These are phyloP conservation scores for Talaromyces islandicus DNA, from an alignment of 2,329 filamentous ascomycete species.

Conservation along the genomic window DNA sequence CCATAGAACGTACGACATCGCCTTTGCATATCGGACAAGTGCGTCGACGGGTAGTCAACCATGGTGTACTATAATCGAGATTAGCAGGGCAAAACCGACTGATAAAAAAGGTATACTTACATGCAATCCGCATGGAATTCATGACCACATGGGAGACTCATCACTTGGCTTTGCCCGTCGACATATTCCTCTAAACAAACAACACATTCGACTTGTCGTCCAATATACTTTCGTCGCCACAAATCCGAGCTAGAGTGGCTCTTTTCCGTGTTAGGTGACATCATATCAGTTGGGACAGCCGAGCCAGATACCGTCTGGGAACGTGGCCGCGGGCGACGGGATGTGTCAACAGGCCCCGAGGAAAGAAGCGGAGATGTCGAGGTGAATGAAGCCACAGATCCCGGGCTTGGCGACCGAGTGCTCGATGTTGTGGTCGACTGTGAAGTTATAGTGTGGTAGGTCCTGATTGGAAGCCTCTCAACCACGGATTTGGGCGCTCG, in stretches of 20 bases:
- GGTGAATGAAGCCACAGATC: conserved; percentile 51
- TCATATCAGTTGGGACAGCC: conserved; percentile 19
- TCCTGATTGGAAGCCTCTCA: conserved; percentile 87
- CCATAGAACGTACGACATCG: conserved; percentile 70
- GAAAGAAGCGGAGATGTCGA: conserved; percentile 73
- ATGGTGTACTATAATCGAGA: conserved; percentile 65
- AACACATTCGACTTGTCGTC: conserved; percentile 77
- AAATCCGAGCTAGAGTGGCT: conserved; percentile 27
- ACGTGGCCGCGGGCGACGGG: conserved; percentile 27
- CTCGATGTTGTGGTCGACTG: conserved; percentile 51
- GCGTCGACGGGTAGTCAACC: conserved; percentile 87
- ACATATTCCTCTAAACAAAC: conserved; percentile 96
- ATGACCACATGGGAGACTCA: conserved; percentile 95
- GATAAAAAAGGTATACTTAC: conserved; percentile 52
- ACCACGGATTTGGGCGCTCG: conserved; percentile 96
- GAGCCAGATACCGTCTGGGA: conserved; percentile 33
- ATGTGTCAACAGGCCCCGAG: conserved; percentile 19
- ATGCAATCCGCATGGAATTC: conserved; percentile 99
- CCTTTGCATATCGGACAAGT: conserved; percentile 99
- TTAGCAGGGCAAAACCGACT: neutral
- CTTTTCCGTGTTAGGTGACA: conserved; percentile 42
- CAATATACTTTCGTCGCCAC: conserved; percentile 54
- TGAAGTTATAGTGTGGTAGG: conserved; percentile 77
- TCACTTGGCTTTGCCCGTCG: conserved; percentile 87
- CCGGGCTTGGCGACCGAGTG: conserved; percentile 58